phyloP scores from a whole-genome alignment of 352 stramenopile species.

The Globisporangium carolinianum region DNA sequence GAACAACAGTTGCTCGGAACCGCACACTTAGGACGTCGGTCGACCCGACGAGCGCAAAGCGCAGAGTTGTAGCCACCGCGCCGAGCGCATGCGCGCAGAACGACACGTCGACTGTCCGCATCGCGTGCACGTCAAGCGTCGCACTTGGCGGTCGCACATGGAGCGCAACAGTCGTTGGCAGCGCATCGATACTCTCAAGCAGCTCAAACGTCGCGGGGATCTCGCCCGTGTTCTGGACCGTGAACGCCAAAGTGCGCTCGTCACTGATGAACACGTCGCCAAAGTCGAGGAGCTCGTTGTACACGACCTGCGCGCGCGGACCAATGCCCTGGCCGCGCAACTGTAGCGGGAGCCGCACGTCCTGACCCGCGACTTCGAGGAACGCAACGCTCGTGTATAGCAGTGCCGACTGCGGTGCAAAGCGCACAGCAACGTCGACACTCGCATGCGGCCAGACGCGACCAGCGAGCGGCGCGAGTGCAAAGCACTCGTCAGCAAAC shows the following conservation, averaged over 20 bases:
- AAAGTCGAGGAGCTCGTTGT: slow-evolving; percentile 92
- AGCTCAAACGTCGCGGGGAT: slow-evolving; percentile 85
- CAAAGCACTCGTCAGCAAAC: slow-evolving; percentile 92
- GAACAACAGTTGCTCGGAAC: slow-evolving; percentile 89
- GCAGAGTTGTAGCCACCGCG: slow-evolving; percentile 80
- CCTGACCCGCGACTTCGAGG: slow-evolving; percentile 87
- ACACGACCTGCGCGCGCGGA: slow-evolving; percentile 89
- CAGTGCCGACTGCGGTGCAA: slow-evolving; percentile 75
- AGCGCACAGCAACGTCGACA: slow-evolving; percentile 88
- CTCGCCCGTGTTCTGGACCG: slow-evolving; percentile 92
- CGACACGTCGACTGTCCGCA: slow-evolving; percentile 75
- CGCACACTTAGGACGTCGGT: slow-evolving; percentile 74
- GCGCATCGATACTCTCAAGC: slow-evolving; percentile 21
- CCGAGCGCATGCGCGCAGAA: slow-evolving; percentile 86
- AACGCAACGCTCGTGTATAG: slow-evolving; percentile 81
- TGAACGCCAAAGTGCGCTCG: slow-evolving; percentile 82
- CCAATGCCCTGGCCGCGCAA: slow-evolving; percentile 89
- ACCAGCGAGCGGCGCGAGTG: slow-evolving; percentile 81
- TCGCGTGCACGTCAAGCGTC: slow-evolving; percentile 68
- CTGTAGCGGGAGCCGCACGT: slow-evolving; percentile 84
- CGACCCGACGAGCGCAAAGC: slow-evolving; percentile 83
- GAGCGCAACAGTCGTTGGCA: slow-evolving; percentile 28
- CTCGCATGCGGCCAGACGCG: slow-evolving; percentile 91
- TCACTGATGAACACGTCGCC: slow-evolving; percentile 93
- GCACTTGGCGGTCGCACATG: slow-evolving; percentile 40